Base-by-base conservation (phyloP, 352 stramenopile genomes). In the Globisporangium uncinulatum region DNA sequence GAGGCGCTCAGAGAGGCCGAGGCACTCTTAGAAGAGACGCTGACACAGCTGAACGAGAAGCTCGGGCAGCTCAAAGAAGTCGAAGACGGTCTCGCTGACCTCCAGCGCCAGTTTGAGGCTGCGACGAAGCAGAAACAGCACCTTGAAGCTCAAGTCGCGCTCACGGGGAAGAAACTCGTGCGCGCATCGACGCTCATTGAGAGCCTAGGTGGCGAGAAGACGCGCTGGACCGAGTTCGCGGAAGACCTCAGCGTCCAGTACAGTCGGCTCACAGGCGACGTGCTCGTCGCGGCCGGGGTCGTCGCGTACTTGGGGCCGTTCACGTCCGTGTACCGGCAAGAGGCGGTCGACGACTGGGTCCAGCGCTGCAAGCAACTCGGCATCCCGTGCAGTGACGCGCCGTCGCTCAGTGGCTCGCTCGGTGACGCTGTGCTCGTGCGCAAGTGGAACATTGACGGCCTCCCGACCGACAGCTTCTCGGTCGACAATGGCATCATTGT, bases 401-500 rank as follows among this genome's bases (percentile, higher is more conserved):
- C 94, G 17, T 94, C 84, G 29, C 69, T 98, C 1, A 86, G 87
- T 32, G 69, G 79, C 41, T 96, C 92, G 17, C 71, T 98, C 1
- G 93, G 92, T 4, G 91, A 98, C 44, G 83, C 90, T 0, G 92
- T 98, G 2, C 71, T 89, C 43, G 86, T 98, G 51, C 84, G 93
- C 24, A 89, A 97, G 59, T 98, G 94, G 94, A 96, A 98, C 57
- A 97, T 98, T 48, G 89, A 96, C 51, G 94, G 94, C 0, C 70
- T 98, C 2, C 94, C 94, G 3, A 97, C 91, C 0, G 94, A 98
- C 56, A 73, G 76, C 1, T 98, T 98, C 60, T 97, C 84, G 5
- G 76, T 98, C 9, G 94, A 98, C 61, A 98, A 98, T 53, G 94
- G 87, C 20, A 98, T 98, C 55, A 85, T 98, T 17, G 78, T 97